Conservation (phyloP, 352 stramenopile species). For the Plasmopara muralis region DNA sequence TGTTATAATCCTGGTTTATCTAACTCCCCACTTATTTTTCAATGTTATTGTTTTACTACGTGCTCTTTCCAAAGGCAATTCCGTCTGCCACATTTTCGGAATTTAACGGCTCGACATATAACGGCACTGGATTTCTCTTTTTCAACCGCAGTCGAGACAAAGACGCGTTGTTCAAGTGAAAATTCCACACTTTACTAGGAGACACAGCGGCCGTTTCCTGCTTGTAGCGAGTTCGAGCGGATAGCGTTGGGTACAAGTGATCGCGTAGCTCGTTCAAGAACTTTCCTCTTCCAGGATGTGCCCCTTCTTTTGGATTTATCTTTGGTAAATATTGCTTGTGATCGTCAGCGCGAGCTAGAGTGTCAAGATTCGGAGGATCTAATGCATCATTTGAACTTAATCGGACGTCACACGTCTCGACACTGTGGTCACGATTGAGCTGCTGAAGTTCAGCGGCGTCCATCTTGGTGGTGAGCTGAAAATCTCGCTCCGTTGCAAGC, state of each 20-base stretch:
- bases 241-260: constrained; percentile 19
- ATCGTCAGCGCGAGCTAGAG: constrained; percentile 8
- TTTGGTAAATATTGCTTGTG: constrained; percentile 12
- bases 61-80: constrained; percentile 5
- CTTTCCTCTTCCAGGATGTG: not conserved
- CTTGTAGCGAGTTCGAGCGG: constrained; percentile 13
- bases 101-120: constrained; percentile 19
- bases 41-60: too few species aligned
- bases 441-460: constrained; percentile 7
- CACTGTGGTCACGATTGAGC: constrained; percentile 6
- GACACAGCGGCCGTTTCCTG: constrained; percentile 9
- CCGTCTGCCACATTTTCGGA: constrained; percentile 8
- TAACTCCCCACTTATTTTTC: not conserved
- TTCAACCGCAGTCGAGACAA: constrained; percentile 68
- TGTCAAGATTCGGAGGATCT: constrained; percentile 8
- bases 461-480: constrained; percentile 17
- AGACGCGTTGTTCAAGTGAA: constrained; percentile 49
- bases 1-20: not conserved
- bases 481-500: constrained; percentile 40
- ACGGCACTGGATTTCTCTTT: constrained; percentile 37
- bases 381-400: constrained; percentile 1
- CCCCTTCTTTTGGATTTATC: constrained; percentile 15
- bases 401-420: constrained; percentile 6
- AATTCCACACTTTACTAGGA: constrained; percentile 39
- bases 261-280: constrained; percentile 24